A percentile compares a stretch with the other conserved stretches of the same genome.
phyloP scores from a whole-genome alignment of 2,329 filamentous ascomycete genomes.

The Juglanconis juglandina region DNA sequence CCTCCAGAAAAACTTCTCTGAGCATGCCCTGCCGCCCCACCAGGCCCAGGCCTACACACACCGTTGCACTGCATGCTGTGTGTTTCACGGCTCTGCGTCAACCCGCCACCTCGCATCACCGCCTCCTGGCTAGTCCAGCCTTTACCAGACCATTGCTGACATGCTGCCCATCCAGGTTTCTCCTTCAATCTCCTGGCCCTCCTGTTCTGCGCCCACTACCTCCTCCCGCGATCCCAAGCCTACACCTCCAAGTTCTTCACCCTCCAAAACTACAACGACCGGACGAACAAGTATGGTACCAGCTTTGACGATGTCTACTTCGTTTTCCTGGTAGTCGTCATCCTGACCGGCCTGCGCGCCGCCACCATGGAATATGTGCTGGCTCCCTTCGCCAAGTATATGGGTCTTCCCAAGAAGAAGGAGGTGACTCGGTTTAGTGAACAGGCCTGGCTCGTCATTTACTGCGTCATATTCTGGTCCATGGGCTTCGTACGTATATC shows the following conservation, averaged over 20 bases:
- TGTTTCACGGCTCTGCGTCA: background rate
- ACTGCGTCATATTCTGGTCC: conserved; percentile 78
- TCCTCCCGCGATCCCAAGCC: conserved; percentile 74
- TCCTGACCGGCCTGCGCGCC: conserved; percentile 84
- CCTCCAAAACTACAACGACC: conserved; percentile 75
- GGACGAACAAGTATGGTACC: conserved; percentile 66
- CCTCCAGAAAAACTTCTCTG: background rate
- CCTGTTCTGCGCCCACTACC: conserved; percentile 75
- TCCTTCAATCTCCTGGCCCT: conserved; percentile 82
- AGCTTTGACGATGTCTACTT: conserved; percentile 78
- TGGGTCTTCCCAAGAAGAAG: conserved; percentile 74
- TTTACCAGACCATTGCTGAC: conserved; percentile 2
- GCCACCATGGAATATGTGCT: conserved; percentile 84
- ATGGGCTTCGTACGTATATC: conserved; percentile 69
- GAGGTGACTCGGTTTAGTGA: conserved; percentile 81
- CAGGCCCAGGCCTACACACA: background rate
- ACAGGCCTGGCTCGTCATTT: conserved; percentile 86
- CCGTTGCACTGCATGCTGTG: conserved; percentile 10
- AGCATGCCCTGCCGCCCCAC: background rate
- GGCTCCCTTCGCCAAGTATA: conserved; percentile 68
- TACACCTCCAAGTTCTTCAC: conserved; percentile 86
- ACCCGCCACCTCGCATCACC: background rate
- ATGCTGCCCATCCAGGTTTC: conserved; percentile 54
- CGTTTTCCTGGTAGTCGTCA: conserved; percentile 72
- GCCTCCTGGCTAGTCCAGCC: background rate